Evolutionary conservation across 75 land plant species (phyloP), one percentile per base, ranked within the genome.

Genomic region (Isoetes taiwanensis): DNA sequence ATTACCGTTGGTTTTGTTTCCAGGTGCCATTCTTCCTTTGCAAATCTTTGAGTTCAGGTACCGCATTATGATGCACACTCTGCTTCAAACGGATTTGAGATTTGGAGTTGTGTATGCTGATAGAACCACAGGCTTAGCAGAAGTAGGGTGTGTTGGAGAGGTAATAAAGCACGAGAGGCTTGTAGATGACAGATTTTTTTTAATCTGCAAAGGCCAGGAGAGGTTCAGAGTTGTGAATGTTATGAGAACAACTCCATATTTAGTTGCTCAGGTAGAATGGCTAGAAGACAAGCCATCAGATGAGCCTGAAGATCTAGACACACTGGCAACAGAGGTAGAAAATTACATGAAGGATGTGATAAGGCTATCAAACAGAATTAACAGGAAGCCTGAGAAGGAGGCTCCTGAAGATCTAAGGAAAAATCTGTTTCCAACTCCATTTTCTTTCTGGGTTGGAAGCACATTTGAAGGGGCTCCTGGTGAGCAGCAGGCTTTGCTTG

Each of bases 31-130:
- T 27, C 80, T 86, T 19, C 89, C 98, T 0, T 68, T 93, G 31
- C 96, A 93, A 70, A 87, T 93, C 42, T 93, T 84, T 64, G 98
- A 93, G 81, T 93, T 83, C 67, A 82, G 98, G 34, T 93, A 93
- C 75, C 75, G 95, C 3, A 93, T 93, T 59, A 87, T 93, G 89
- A 93, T 87, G 98, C 98, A 93, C 66, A 88, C 98, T 4, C 83
- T 93, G 41, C 80, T 93, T 63, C 90, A 87, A 34, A 87, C 86
- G 31, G 98, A 93, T 59, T 81, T 87, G 43, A 80, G 98, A 27
- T 93, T 93, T 73, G 98, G 98, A 25, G 82, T 93, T n/a, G 68
- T 93, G 53, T 93, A 76, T 76, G 65, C 98, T 21, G 89, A 93
- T 61, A 46, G 43, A 20, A 38, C 65, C 31, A 56, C 74, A 32